Percentiles rank a stretch among this genome's conserved stretches.
These are phyloP conservation scores for Phytophthora ramorum DNA, from an alignment of 352 stramenopile species.

Conservation along the genomic window DNA sequence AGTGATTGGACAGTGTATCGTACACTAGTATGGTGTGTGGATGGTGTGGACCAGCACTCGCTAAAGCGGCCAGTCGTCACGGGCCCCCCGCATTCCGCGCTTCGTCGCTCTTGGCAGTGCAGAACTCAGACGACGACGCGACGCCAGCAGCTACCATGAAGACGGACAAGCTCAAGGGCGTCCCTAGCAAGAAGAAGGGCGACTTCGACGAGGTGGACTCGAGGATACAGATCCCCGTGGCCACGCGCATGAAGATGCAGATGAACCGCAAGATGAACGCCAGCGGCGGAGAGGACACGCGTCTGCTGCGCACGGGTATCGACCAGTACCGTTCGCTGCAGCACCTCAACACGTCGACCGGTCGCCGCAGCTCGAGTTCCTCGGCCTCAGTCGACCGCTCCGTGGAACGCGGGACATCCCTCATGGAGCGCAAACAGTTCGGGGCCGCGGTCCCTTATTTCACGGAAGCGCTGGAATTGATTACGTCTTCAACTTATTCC, in stretches of 20 bases:
- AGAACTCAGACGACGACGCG: neutral
- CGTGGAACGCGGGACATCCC: conserved; percentile 44
- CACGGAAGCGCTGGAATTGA: conserved; percentile 52
- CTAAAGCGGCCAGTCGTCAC: conserved; percentile 1
- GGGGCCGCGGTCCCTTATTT: conserved; percentile 63
- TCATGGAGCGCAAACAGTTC: conserved; percentile 69
- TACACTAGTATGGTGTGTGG: neutral
- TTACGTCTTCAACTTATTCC: conserved; percentile 15
- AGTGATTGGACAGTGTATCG: conserved; percentile 9
- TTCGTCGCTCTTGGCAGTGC: neutral
- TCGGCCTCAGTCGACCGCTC: conserved; percentile 22
- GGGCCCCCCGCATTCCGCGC: too few relatives aligned
- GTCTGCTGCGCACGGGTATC: conserved; percentile 63
- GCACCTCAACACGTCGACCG: conserved; percentile 26
- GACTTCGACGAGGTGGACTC: conserved; percentile 67
- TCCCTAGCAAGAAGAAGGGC: conserved; percentile 15
- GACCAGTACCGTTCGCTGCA: conserved; percentile 74
- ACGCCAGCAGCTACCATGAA: conserved; percentile 30
- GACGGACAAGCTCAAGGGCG: conserved; percentile 21
- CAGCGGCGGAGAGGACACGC: conserved; percentile 31
- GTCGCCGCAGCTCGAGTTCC: neutral
- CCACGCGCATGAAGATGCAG: conserved; percentile 56
- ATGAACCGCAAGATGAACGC: conserved; percentile 50
- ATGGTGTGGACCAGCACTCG: conserved; percentile 25
- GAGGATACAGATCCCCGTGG: conserved; percentile 75